A percentile compares a stretch with the other conserved stretches of the same genome.
These are phyloP conservation scores for Filobasidium wieringae DNA, from an alignment of 768 basidiomycete genomes.

Conservation along the genomic window DNA sequence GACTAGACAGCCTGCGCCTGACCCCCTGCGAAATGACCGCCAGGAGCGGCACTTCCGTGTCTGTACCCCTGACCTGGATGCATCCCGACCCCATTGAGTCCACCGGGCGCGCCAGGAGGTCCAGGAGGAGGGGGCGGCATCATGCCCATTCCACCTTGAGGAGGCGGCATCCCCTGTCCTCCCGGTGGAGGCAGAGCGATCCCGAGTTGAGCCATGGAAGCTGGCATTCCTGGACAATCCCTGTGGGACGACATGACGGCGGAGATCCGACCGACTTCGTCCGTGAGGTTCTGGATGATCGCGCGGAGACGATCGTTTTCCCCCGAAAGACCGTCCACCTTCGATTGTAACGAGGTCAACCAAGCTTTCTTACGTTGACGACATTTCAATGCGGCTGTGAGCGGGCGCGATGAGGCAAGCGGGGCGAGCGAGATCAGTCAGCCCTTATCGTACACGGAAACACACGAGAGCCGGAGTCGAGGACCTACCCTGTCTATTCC, in stretches of 20 bases:
- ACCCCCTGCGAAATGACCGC: neutral
- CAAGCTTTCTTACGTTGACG: slow-evolving; percentile 98
- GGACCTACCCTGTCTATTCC: slow-evolving; percentile 82
- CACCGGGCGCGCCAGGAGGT: neutral
- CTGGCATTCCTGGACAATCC: slow-evolving; percentile 32
- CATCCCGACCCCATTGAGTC: too few species aligned
- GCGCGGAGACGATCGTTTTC: slow-evolving; percentile 89
- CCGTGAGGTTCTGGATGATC: slow-evolving; percentile 74
- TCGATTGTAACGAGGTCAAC: slow-evolving; percentile 81
- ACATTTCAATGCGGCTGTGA: slow-evolving; percentile 86
- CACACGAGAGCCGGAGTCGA: too few species aligned
- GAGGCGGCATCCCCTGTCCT: neutral
- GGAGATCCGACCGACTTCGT: slow-evolving; percentile 73
- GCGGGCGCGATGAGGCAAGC: neutral
- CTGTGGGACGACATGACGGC: slow-evolving; percentile 41
- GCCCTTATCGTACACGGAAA: neutral
- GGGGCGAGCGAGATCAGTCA: neutral
- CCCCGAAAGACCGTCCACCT: slow-evolving; percentile 79
- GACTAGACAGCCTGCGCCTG: neutral
- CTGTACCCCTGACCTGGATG: too few species aligned
- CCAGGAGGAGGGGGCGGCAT: neutral
- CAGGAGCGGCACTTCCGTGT: neutral
- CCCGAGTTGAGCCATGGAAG: slow-evolving; percentile 15
- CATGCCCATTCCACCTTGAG: neutral
- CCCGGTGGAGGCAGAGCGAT: slow-evolving; percentile 1